Percentiles rank a stretch among this genome's conserved stretches.
Evolutionary conservation across 2,329 filamentous ascomycete genomes (phyloP).

Genomic region (Colletotrichum sp.): DNA sequence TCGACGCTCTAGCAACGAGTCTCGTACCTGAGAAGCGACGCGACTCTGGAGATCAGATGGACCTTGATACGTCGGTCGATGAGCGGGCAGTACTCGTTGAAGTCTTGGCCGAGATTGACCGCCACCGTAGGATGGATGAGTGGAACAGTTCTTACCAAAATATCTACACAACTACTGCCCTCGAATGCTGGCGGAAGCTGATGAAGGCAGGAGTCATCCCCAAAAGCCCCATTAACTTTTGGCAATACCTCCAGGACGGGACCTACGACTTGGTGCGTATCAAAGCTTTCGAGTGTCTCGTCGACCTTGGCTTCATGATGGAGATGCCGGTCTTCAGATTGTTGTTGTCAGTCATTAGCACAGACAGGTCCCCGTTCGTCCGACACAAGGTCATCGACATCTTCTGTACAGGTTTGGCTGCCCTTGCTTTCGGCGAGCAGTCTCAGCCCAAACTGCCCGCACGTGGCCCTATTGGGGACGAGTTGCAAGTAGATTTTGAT

Average conservation of each 20-base stretch:
- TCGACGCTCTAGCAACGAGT: slow-evolving; percentile 66
- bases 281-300: slow-evolving; percentile 68
- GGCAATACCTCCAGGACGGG: slow-evolving; percentile 69
- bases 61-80: slow-evolving; percentile 37
- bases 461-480: slow-evolving; percentile 26
- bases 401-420: slow-evolving; percentile 64
- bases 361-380: slow-evolving; percentile 68
- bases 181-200: slow-evolving; percentile 65
- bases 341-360: slow-evolving; percentile 63
- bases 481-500: slow-evolving; percentile 37
- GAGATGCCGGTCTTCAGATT: slow-evolving; percentile 61
- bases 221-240: slow-evolving; percentile 58
- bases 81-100: slow-evolving; percentile 55
- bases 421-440: slow-evolving; percentile 68
- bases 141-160: slow-evolving; percentile 74
- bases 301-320: slow-evolving; percentile 66
- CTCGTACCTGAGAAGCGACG: slow-evolving; percentile 52
- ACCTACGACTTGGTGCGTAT: slow-evolving; percentile 68
- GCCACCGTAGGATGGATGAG: slow-evolving; percentile 71
- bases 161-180: slow-evolving; percentile 66
- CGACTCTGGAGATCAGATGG: slow-evolving; percentile 41
- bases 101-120: slow-evolving; percentile 68
- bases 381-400: slow-evolving; percentile 64
- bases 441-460: slow-evolving; percentile 41
- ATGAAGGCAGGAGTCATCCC: slow-evolving; percentile 70